Evolutionary conservation across 2,329 filamentous ascomycete species (phyloP), one percentile per base, ranked within the genome.

Genomic region (Colletotrichum brevisporum): DNA sequence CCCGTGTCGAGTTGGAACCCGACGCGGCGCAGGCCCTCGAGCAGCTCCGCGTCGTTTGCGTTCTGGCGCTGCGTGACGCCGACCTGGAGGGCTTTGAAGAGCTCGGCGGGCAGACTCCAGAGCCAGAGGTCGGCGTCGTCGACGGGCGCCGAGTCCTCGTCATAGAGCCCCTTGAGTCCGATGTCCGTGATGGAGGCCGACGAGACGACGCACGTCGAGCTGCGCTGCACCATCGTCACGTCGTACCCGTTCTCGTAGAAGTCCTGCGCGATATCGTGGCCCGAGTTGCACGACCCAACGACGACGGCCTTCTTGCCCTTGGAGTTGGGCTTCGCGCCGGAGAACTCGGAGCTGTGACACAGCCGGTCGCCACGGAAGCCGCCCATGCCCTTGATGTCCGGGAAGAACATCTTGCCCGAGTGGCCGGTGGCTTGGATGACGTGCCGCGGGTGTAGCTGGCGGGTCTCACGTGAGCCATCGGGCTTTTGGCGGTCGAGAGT

Each of bases 161-260:
- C 77, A 74, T 85, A 88, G 1, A 89, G 71, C 0, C 84, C 84
- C 57, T 84, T 85, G 5, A 92, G 77, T 0, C 82, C 79, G 24
- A 91, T 84, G 0, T 89, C 82, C 2, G 83, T 80, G 15, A 89
- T 83, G 1, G 85, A 81, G 6, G 84, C 77, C 5, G 87, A 88
- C 0, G 88, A 87, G 0, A 92, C 82, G 2, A 94, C 89, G 60
- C 86, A 88, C 0, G 92, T 93, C 5, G 85, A 88, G 1, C 87
- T 89, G 6, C 92, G 86, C 78, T 94, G 92, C 0, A 94, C 85
- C 78, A 94, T 90, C 0, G 91, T 93, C 2, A 93, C 87, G 5
- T 88, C 82, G 71, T 90, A 90, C 0, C 91, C 91, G 55, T 89
- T 88, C 73, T 92, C 89, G 43, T 87, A 84, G 73, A 86, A 92